phyloP scores from a whole-genome alignment of 2,329 filamentous ascomycete genomes.

The Nemania sp. region DNA sequence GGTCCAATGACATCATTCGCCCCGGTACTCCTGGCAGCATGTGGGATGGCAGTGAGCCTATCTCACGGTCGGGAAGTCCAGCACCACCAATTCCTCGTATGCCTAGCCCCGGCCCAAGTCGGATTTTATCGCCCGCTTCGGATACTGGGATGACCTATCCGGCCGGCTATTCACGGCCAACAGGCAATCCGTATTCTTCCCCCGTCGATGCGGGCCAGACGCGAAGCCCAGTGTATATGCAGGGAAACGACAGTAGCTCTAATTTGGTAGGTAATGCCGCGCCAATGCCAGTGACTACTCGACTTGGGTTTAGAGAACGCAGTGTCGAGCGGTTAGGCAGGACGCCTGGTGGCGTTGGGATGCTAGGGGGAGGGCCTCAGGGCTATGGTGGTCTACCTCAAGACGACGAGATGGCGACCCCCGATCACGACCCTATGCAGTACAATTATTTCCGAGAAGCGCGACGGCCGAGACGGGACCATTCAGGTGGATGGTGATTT shows the following conservation, averaged over 20 bases:
- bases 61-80: conserved; percentile 57
- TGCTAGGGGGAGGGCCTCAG: conserved; percentile 59
- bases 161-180: conserved; percentile 30
- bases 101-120: conserved; percentile 34
- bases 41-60: conserved; percentile 47
- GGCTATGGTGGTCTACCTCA: conserved; percentile 65
- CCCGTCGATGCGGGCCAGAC: conserved; percentile 38
- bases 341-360: conserved; percentile 44
- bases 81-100: conserved; percentile 35
- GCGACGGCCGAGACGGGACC: conserved; percentile 23
- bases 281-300: conserved; percentile 49
- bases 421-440: conserved; percentile 48
- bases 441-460: conserved; percentile 60
- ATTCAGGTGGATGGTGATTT: conserved; percentile 23
- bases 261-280: conserved; percentile 58
- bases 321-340: conserved; percentile 38
- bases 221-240: conserved; percentile 54
- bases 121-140: conserved; percentile 31
- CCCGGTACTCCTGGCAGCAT: conserved; percentile 64
- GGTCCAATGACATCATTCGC: conserved; percentile 59
- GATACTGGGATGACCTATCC: conserved; percentile 35
- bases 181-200: conserved; percentile 34
- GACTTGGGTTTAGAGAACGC: conserved; percentile 40
- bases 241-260: conserved; percentile 56
- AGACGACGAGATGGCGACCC: conserved; percentile 46